A percentile compares a stretch with the other conserved stretches of the same genome.
Evolutionary conservation across 495 filamentous ascomycete species (phyloP).

Genomic region (Cercophora sp.): DNA sequence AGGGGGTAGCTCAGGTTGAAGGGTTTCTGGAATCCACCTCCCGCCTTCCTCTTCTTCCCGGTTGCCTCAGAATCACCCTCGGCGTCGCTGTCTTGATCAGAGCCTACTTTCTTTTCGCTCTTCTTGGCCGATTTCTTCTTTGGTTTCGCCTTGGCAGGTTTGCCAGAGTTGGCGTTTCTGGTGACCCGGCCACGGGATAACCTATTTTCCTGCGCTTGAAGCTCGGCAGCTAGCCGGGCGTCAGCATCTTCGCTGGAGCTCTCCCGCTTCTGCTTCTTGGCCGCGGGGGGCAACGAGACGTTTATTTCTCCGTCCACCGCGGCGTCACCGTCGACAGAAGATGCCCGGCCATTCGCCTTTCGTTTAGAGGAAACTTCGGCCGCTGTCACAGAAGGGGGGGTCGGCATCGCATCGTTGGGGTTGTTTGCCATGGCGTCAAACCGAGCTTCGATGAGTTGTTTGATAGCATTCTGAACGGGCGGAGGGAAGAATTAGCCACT

Average conservation of each 20-base stretch:
- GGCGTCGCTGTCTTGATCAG: conserved; percentile 75
- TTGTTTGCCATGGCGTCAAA: conserved; percentile 75
- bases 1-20: conserved; percentile 48
- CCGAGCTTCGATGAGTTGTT: conserved; percentile 77
- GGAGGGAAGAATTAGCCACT: no score
- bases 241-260: conserved; percentile 64
- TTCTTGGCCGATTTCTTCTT: conserved; percentile 54
- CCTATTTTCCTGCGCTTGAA: conserved; percentile 89
- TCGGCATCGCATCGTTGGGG: conserved; percentile 28
- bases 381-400: conserved; percentile 31
- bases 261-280: conserved; percentile 56
- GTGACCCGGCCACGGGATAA: conserved; percentile 62
- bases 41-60: conserved; percentile 44
- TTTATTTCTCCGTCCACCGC: conserved; percentile 46
- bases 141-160: conserved; percentile 34
- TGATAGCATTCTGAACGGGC: conserved; percentile 80
- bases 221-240: conserved; percentile 74
- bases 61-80: conserved; percentile 55
- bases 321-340: conserved; percentile 25
- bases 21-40: conserved; percentile 49
- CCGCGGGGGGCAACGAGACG: conserved; percentile 47
- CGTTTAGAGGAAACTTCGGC: conserved; percentile 20
- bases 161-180: conserved; percentile 54
- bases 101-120: conserved; percentile 69
- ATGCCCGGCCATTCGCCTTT: conserved; percentile 36